Conservation (phyloP, 2,329 filamentous ascomycete genomes). For the Parafenestella ontariensis region DNA sequence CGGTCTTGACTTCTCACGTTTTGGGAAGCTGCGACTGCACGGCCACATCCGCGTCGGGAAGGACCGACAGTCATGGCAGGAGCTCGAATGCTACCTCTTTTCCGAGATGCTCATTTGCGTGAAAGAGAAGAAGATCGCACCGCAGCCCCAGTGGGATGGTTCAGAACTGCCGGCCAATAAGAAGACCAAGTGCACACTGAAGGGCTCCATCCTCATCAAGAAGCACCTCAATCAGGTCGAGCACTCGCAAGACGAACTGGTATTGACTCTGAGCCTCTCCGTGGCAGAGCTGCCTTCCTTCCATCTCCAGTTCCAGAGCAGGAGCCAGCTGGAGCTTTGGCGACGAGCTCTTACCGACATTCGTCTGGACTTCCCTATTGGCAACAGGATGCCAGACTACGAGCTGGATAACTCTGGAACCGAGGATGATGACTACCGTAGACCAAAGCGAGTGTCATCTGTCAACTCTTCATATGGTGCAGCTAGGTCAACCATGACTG, state of each 20-base stretch:
- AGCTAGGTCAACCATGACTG: constrained; percentile 82
- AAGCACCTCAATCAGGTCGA: constrained; percentile 96
- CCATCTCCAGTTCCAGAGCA: constrained; percentile 86
- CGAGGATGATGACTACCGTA: constrained; percentile 86
- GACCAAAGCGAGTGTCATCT: constrained; percentile 76
- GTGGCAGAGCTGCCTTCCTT: constrained; percentile 93
- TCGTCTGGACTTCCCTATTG: constrained; percentile 68
- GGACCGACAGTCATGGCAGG: constrained; percentile 96
- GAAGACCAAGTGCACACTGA: constrained; percentile 81
- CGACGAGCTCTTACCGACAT: constrained; percentile 85
- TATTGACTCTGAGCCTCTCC: constrained; percentile 88
- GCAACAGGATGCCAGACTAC: constrained; percentile 71
- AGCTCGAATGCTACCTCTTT: constrained; percentile 95
- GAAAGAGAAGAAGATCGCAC: constrained; percentile 85
- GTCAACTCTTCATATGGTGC: constrained; percentile 84
- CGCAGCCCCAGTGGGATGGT: constrained; percentile 71
- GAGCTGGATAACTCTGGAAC: constrained; percentile 82
- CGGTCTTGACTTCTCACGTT: constrained; percentile 89
- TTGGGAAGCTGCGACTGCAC: constrained; percentile 89
- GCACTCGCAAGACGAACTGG: constrained; percentile 72
- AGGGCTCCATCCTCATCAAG: constrained; percentile 97
- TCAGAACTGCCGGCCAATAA: constrained; percentile 62
- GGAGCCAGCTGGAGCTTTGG: constrained; percentile 87
- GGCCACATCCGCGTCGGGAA: constrained; percentile 93
- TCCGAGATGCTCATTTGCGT: constrained; percentile 99